These are phyloP conservation scores for Globisporangium sylvaticum DNA, from an alignment of 352 stramenopile species.

Conservation along the genomic window DNA sequence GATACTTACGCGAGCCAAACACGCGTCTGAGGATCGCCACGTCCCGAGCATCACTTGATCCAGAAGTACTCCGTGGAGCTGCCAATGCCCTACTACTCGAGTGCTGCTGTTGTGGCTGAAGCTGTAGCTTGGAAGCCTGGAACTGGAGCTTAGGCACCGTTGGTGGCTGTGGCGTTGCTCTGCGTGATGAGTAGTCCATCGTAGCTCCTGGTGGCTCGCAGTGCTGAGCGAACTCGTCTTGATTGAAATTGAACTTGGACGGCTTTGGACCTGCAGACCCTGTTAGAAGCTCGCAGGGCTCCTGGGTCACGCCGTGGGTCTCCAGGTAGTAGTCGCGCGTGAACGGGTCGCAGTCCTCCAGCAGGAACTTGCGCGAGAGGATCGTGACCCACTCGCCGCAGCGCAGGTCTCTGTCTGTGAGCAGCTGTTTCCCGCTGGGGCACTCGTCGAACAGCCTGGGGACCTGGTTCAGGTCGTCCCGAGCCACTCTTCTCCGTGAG, in stretches of 20 bases:
- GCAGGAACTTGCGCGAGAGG: slow-evolving; percentile 81
- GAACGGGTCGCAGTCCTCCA: slow-evolving; percentile 90
- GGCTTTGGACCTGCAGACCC: slow-evolving; percentile 1
- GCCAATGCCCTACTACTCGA: not conserved
- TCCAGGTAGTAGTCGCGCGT: slow-evolving; percentile 89
- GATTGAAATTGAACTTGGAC: slow-evolving; percentile 23
- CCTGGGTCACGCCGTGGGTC: slow-evolving; percentile 78
- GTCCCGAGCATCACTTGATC: slow-evolving; percentile 24
- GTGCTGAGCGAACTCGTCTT: slow-evolving; percentile 10
- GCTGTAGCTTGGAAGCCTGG: not conserved
- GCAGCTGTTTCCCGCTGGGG: slow-evolving; percentile 23
- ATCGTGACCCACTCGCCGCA: slow-evolving; percentile 84
- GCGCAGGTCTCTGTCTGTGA: slow-evolving; percentile 67
- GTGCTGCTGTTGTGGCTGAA: not conserved
- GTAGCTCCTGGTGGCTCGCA: slow-evolving; percentile 6
- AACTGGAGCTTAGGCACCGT: slow-evolving; percentile 1
- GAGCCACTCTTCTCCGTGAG: slow-evolving; percentile 61
- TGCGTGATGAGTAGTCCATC: not conserved
- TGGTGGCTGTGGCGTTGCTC: not conserved
- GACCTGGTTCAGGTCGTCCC: slow-evolving; percentile 23
- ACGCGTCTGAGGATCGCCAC: slow-evolving; percentile 43
- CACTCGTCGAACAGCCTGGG: slow-evolving; percentile 9
- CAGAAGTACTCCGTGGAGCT: not conserved
- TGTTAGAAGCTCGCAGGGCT: slow-evolving; percentile 31
- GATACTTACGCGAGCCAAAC: slow-evolving; percentile 64